Conservation (phyloP, 192 early-diverging fungal genomes). For the Phycomyces nitens region DNA sequence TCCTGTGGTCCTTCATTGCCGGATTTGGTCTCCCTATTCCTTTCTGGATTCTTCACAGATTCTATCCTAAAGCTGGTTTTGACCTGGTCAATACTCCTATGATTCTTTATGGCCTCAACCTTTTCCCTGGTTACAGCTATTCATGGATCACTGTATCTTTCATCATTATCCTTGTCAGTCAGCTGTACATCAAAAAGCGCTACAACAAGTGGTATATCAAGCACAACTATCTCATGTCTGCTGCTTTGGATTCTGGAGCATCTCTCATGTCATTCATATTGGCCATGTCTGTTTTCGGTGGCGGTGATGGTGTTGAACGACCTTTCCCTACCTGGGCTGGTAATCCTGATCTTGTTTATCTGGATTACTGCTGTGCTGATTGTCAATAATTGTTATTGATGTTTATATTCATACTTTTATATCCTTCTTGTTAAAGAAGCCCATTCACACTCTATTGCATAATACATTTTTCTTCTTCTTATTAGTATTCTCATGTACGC, state of each 20-base stretch:
- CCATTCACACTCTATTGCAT: too few relatives aligned
- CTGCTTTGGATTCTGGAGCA: conserved; percentile 60
- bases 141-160: conserved; percentile 42
- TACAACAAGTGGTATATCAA: conserved; percentile 53
- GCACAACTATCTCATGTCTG: conserved; percentile 69
- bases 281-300: conserved; percentile 23
- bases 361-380: neutral
- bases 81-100: conserved; percentile 46
- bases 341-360: neutral
- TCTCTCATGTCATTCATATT: conserved; percentile 42
- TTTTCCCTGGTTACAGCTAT: conserved; percentile 23
- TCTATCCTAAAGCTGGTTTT: conserved; percentile 48
- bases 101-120: conserved; percentile 25
- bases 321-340: conserved; percentile 37
- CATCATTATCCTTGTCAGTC: conserved; percentile 49
- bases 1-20: conserved; percentile 47
- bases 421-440: too few relatives aligned
- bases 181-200: conserved; percentile 41
- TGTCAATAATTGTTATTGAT: neutral
- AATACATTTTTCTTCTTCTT: too few relatives aligned
- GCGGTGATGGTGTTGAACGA: conserved; percentile 16
- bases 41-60: conserved; percentile 39
- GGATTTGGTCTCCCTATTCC: conserved; percentile 49
- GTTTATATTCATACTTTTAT: too few relatives aligned
- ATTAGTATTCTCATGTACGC: too few relatives aligned